Evolutionary conservation across 2,329 filamentous ascomycete genomes (phyloP), one percentile per base, ranked within the genome.

Genomic region (Domatiomyces globalis): DNA sequence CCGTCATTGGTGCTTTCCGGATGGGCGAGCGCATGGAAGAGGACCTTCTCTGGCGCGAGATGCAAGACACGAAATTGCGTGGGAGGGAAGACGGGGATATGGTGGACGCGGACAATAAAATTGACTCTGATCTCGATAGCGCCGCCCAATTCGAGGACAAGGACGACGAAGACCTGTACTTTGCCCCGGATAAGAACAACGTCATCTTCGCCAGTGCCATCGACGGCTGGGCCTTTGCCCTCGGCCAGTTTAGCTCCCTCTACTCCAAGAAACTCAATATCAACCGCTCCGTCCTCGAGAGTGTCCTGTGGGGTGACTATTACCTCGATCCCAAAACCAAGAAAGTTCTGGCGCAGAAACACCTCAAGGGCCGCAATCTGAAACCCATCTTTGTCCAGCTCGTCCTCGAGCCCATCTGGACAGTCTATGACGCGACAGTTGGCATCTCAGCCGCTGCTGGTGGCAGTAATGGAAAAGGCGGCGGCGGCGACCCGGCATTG

Each of bases 1-100:
- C 92, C 43, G 88, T 98, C 5, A 83, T 98, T 58, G 92, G 92
- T 58, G 95, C 88, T 65, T 98, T 98, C 67, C 95, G 95, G 65
- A 88, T 95, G 61, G 92, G 92, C 49, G 92, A 98, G 69, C 81
- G 92, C 48, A 98, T 98, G 92, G 92, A 96, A 66, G 90, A 96
- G 60, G 90, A 98, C 65, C 74, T 96, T 53, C 86, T 92, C 66
- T 98, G 92, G 92, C 78, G 92, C 59, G 89, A 96, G 69, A 80
- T 80, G 53, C 86, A 96, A 69, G 92, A 98, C 62, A 85, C 94
- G 66, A 77, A 82, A 39, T 79, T 79, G 1, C 77, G 79, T 12
- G 84, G 80, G 62, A 71, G 73, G 58, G 68, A 73, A 20, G 66
- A 52, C 25, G 54, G 54, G 44, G 56, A 59, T 60, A 61, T 49